phyloP scores from a whole-genome alignment of 441 rosid species.

The Biscutella laevigata region DNA sequence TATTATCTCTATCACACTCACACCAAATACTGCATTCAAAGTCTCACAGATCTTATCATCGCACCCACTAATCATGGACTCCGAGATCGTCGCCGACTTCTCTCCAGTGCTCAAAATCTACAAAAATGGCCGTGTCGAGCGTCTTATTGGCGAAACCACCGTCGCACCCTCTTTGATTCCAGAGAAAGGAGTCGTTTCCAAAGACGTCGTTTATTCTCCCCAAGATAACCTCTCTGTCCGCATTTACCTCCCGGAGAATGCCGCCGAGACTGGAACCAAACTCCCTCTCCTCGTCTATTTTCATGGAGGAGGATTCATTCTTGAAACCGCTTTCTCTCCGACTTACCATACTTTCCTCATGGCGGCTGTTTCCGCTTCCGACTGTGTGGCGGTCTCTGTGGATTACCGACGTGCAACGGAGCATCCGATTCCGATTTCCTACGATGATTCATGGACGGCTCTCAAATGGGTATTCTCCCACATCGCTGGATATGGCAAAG shows the following conservation, averaged over 20 bases:
- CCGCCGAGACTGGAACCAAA: constrained; percentile 17
- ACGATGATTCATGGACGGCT: constrained; percentile 40
- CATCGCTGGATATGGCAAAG: constrained; percentile 31
- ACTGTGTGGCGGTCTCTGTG: constrained; percentile 39
- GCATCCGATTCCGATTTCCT: constrained; percentile 32
- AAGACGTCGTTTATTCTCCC: constrained; percentile 43
- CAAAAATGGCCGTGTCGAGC: constrained; percentile 43
- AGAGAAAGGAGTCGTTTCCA: constrained; percentile 39
- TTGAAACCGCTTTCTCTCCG: constrained; percentile 35
- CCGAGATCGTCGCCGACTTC: constrained; percentile 18
- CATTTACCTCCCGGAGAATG: constrained; percentile 38
- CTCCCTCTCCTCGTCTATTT: constrained; percentile 52
- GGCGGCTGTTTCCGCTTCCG: constrained; percentile 30
- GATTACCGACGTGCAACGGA: constrained; percentile 46
- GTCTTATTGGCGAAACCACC: constrained; percentile 32
- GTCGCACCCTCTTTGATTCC: constrained; percentile 39
- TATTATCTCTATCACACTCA: too few species aligned
- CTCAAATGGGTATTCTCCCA: constrained; percentile 47
- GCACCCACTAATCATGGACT: constrained; percentile 7
- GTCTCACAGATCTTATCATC: constrained; percentile 14
- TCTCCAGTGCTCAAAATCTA: constrained; percentile 28
- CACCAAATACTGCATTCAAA: too few species aligned
- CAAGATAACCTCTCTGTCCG: constrained; percentile 32
- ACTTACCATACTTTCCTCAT: constrained; percentile 32
- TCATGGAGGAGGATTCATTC: constrained; percentile 56